phyloP scores from a whole-genome alignment of 441 rosid species.

The Corymbia citriodora region DNA sequence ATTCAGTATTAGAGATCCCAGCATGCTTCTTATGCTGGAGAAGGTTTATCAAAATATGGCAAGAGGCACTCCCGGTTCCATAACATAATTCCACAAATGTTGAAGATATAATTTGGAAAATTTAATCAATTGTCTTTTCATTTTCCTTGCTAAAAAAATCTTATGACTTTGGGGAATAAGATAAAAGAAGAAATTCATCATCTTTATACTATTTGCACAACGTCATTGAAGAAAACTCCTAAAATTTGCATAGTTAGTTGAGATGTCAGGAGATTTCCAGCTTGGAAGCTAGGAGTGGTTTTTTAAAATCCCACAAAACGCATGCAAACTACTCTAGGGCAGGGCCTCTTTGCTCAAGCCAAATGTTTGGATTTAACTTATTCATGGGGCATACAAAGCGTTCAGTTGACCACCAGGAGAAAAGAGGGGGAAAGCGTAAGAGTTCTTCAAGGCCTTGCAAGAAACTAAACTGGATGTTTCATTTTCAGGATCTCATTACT shows the following conservation, averaged over 20 bases:
- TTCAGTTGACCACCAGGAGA: background rate
- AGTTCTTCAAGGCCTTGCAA: background rate
- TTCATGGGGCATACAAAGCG: background rate
- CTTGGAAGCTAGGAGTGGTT: background rate
- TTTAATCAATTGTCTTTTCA: background rate
- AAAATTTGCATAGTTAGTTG: background rate
- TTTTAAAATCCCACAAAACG: background rate
- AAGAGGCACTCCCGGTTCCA: background rate
- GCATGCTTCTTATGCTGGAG: background rate
- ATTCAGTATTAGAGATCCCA: background rate
- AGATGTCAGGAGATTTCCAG: background rate
- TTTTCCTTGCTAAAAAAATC: background rate
- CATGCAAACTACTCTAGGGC: background rate
- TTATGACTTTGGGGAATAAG: background rate
- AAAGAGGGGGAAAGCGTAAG: too few species aligned
- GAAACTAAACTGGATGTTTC: background rate
- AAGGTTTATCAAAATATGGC: background rate
- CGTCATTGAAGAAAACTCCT: background rate
- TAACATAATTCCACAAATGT: background rate
- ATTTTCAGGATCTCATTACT: background rate
- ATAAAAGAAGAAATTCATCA: background rate
- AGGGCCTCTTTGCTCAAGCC: background rate
- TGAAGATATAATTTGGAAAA: background rate
- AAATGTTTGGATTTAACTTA: background rate
- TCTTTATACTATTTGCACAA: background rate